A percentile compares a stretch with the other conserved stretches of the same genome.
These are phyloP conservation scores for Phaffomyces opuntiae DNA, from an alignment of 805 yeast genomes.

Conservation along the genomic window DNA sequence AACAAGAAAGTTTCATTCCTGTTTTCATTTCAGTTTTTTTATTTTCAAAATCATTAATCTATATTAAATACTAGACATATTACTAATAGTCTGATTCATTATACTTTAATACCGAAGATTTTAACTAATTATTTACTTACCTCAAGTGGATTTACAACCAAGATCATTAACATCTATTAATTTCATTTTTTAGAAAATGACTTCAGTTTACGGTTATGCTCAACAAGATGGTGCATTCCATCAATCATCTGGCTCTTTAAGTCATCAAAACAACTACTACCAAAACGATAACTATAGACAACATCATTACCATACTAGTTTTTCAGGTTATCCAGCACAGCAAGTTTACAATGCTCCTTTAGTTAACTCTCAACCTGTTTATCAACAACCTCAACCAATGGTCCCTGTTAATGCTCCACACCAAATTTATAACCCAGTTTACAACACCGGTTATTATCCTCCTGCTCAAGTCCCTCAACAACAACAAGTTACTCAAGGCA, in stretches of 20 bases:
- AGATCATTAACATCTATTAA: not conserved
- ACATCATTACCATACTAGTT: slow-evolving; percentile 1
- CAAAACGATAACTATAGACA: not conserved
- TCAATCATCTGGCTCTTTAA: slow-evolving; percentile 1
- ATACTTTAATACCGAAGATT: no score
- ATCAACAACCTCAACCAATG: not conserved
- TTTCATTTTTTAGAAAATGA: slow-evolving; percentile 6
- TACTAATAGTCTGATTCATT: no score
- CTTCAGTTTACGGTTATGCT: slow-evolving; percentile 18
- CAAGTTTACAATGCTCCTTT: not conserved
- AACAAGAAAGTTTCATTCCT: not conserved
- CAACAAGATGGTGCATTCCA: slow-evolving; percentile 7
- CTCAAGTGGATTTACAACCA: no score
- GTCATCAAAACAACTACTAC: slow-evolving; percentile 1
- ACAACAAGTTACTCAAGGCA: not conserved
- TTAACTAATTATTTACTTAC: no score
- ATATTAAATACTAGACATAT: no score
- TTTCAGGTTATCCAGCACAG: slow-evolving; percentile 1
- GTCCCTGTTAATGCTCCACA: slow-evolving; percentile 5
- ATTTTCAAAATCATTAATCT: not conserved
- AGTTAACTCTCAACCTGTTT: no score
- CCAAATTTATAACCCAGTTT: slow-evolving; percentile 5
- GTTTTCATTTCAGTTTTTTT: not conserved
- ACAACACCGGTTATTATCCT: slow-evolving; percentile 2
- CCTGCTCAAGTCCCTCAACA: slow-evolving; percentile 3